Base-by-base conservation (phyloP, 768 basidiomycete genomes). In the Boletellus emodensis region DNA sequence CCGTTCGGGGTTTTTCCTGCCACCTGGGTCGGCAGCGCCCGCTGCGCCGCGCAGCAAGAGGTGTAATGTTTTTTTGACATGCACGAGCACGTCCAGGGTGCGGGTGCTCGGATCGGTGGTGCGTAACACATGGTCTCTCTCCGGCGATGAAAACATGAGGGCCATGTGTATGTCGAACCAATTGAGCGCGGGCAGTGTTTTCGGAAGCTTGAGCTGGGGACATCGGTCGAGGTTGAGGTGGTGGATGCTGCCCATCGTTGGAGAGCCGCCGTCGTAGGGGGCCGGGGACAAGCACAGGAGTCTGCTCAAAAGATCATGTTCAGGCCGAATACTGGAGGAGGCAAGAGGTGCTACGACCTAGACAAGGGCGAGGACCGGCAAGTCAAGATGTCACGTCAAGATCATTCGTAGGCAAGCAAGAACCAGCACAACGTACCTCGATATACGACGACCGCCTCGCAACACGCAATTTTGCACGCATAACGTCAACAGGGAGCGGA, bases 401-500 rank as follows among this genome's bases (percentile, higher is more conserved):
- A 33, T 47, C 8, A 18, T 17, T 6, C 37, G 10, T n/a, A 0
- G 11, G n/a, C 15, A 26, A 42, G 14, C 9, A 44, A 44, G n/a
- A n/a, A n/a, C n/a, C n/a, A n/a, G n/a, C n/a, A 44, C 13, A 3
- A 52, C 58, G 26, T 32, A 64, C 70, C 59, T 68, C 70, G 1
- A 84, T 63, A 45, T 79, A 83, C 2, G 64, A 69, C 0, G 81
- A 81, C 49, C 73, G 77, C 30, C 82, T 70, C 9, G 81, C 81
- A n/a, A 82, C 51, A 1, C 78, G 71, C 12, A 75, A 53, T 53
- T 71, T 79, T 2, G 61, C 51, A 9, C 62, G 59, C 13, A 48
- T 55, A 2, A 71, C 69, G 18, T 73, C 58, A 5, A 82, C 62
- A 2, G 76, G 76, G 36, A 78, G 75, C 0, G 79, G 80, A 44